These are phyloP conservation scores for Scedosporium apiospermum DNA, from an alignment of 2,329 filamentous ascomycete genomes.

Conservation along the genomic window DNA sequence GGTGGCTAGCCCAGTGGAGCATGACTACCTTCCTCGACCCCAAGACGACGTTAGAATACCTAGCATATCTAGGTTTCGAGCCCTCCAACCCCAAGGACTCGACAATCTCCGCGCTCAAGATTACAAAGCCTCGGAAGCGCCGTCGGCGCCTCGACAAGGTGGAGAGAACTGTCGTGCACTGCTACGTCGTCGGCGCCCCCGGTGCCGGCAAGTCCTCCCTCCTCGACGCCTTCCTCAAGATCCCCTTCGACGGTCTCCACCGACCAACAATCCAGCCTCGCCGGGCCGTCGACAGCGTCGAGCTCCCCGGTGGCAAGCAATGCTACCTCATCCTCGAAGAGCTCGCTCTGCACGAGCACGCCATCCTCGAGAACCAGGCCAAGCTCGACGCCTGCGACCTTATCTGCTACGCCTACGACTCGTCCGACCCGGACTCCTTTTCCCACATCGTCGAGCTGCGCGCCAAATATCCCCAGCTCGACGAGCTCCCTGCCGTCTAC, in stretches of 20 bases:
- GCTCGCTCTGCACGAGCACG: slow-evolving; percentile 88
- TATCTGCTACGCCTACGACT: slow-evolving; percentile 93
- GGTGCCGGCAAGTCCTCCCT: slow-evolving; percentile 86
- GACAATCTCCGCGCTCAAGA: slow-evolving; percentile 76
- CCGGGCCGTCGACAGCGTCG: slow-evolving; percentile 90
- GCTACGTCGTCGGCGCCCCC: slow-evolving; percentile 80
- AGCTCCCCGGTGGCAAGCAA: slow-evolving; percentile 90
- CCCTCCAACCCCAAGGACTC: slow-evolving; percentile 64
- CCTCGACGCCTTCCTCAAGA: slow-evolving; percentile 82
- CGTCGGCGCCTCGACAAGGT: slow-evolving; percentile 74
- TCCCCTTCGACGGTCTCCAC: slow-evolving; percentile 75
- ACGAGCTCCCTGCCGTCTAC: slow-evolving; percentile 85
- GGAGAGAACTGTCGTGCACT: slow-evolving; percentile 88
- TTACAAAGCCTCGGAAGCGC: slow-evolving; percentile 85
- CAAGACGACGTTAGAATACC: slow-evolving; percentile 88
- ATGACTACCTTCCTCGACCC: slow-evolving; percentile 98
- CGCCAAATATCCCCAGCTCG: slow-evolving; percentile 69
- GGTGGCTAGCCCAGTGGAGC: slow-evolving; percentile 98
- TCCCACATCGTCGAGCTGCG: slow-evolving; percentile 79
- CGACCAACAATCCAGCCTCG: slow-evolving; percentile 92
- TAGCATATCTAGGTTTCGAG: slow-evolving; percentile 94
- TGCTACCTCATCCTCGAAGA: slow-evolving; percentile 95
- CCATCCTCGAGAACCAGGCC: slow-evolving; percentile 81
- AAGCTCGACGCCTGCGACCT: slow-evolving; percentile 91
- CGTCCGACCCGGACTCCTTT: slow-evolving; percentile 92